Percentiles rank a stretch among this genome's conserved stretches.
phyloP scores from a whole-genome alignment of 192 early-diverging fungal species.

The Phycomyces blakesleeanus region DNA sequence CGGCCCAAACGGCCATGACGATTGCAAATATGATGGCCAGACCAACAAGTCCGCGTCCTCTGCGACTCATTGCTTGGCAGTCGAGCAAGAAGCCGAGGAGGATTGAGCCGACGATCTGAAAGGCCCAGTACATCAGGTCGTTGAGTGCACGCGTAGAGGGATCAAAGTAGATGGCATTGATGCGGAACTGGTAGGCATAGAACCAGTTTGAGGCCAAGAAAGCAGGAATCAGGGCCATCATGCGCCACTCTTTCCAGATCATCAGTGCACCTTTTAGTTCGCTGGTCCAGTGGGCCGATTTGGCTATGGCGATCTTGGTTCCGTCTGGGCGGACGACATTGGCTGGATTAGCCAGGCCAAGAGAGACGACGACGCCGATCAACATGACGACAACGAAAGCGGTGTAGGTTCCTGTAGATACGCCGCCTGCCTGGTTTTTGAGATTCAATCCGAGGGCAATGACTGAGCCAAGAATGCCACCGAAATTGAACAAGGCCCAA shows the following conservation, averaged over 20 bases:
- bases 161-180: constrained; percentile 66
- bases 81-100: constrained; percentile 25
- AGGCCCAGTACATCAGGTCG: constrained; percentile 66
- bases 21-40: constrained; percentile 16
- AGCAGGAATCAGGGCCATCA: constrained; percentile 61
- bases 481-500: constrained; percentile 85
- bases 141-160: constrained; percentile 68
- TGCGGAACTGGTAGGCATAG: constrained; percentile 69
- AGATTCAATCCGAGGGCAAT: constrained; percentile 39
- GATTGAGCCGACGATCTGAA: constrained; percentile 30
- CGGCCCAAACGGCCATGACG: constrained; percentile 26
- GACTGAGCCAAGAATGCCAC: constrained; percentile 76
- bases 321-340: constrained; percentile 67
- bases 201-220: constrained; percentile 76
- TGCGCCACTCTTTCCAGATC: constrained; percentile 59
- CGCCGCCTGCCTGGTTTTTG: constrained; percentile 30
- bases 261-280: constrained; percentile 48
- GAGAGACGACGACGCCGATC: constrained; percentile 14
- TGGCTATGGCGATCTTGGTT: constrained; percentile 50
- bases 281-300: constrained; percentile 56
- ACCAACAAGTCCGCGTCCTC: constrained; percentile 22
- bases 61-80: constrained; percentile 23
- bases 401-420: constrained; percentile 29
- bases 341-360: constrained; percentile 32
- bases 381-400: constrained; percentile 34